Base-by-base conservation (phyloP, 2,329 filamentous ascomycete species). In the Aciculosporium take region DNA sequence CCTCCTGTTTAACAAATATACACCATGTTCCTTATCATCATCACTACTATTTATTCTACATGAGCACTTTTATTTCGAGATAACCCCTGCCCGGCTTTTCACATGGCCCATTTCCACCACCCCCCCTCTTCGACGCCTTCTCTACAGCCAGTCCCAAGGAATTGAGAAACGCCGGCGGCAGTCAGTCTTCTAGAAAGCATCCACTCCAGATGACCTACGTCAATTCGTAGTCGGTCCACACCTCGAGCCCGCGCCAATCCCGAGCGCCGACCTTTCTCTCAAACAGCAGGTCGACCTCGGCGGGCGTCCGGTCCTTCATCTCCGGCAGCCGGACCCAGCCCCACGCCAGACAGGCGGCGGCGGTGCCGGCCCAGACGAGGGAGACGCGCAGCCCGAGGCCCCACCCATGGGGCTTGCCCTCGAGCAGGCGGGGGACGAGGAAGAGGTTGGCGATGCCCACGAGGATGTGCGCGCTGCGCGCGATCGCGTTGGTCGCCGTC, bases 251-350 rank as follows among this genome's bases (percentile, higher is more conserved):
- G 24, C 27, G 18, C 41, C 51, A 54, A 4, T 45, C 24, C 23
- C 50, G 41, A 4, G 48, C 48, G 2, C 53, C 48, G 29, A 57
- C 48, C 8, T 44, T 45, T 6, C 25, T 36, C 41, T 50, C 49
- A 45, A 51, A 54, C 42, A 54, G 24, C 4, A 50, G 23, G 29
- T 53, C 51, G 24, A 53, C 45, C 40, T 52, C 44, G 2, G 46
- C 50, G 2, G 44, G 44, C 0, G 46, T 47, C 13, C 49, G 48
- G 25, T 46, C 48, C 39, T 48, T 51, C 30, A 46, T 51, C 40
- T 54, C 52, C 9, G 52, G 51, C 8, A 53, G 37, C 15, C 47
- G 33, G 31, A 51, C 46, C 31, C 37, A 53, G 7, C 50, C 47
- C 52, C 50, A 54, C 8, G 39, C 13, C 3, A 48, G 34, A 36